Evolutionary conservation across 2,329 filamentous ascomycete species (phyloP).

Genomic region (Ophiosphaerella korrae): DNA sequence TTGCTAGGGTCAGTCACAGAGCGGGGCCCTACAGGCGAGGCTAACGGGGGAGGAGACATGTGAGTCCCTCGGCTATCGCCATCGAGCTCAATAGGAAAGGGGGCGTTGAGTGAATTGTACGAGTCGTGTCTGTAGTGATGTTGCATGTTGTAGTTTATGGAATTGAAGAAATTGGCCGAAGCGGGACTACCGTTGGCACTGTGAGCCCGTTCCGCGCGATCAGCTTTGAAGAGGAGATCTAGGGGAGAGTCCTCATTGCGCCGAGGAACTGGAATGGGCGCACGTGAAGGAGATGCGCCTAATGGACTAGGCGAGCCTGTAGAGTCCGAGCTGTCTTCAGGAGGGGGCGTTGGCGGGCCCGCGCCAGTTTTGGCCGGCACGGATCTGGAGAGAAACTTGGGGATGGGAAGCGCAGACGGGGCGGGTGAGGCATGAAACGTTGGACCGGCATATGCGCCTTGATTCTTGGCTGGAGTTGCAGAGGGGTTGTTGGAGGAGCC

Average conservation of each 20-base stretch:
- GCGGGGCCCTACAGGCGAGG: conserved; percentile 30
- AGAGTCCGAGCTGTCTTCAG: conserved; percentile 53
- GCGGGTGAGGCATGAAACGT: conserved; percentile 96
- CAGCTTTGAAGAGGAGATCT: conserved; percentile 88
- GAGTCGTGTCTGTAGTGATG: conserved; percentile 51
- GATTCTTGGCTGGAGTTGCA: conserved; percentile 42
- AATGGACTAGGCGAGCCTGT: conserved; percentile 43
- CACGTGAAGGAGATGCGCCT: conserved; percentile 60
- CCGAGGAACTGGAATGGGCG: conserved; percentile 48
- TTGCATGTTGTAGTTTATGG: conserved; percentile 18
- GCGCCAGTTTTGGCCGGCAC: conserved; percentile 60
- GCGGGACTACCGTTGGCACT: conserved; percentile 55
- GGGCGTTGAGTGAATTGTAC: conserved; percentile 57
- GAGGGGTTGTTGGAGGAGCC: conserved; percentile 19
- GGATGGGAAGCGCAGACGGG: conserved; percentile 85
- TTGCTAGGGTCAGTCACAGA: conserved; percentile 40
- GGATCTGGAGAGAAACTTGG: conserved; percentile 82
- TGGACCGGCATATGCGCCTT: conserved; percentile 79
- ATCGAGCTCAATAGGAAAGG: conserved; percentile 73
- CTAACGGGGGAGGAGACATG: conserved; percentile 29
- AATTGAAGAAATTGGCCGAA: conserved; percentile 18
- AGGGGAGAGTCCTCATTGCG: conserved; percentile 74
- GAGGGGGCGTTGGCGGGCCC: conserved; percentile 56
- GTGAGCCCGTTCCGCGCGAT: conserved; percentile 75
- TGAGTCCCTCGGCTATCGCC: conserved; percentile 30